Evolutionary conservation across 73 alveolate genomes (phyloP).

Genomic region (Uronychia setigera): DNA sequence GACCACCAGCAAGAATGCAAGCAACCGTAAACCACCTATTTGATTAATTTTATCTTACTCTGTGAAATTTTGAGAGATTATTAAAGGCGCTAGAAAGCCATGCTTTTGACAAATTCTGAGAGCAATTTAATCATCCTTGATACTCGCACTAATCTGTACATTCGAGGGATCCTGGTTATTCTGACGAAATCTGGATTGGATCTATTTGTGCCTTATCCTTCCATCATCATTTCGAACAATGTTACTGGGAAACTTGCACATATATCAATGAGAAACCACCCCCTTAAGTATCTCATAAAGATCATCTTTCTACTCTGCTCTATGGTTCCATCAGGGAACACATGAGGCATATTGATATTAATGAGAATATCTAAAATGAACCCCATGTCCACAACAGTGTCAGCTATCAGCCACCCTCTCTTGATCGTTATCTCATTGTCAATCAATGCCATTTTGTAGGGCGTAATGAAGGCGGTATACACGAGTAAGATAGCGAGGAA

Average conservation of each 20-base stretch:
- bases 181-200: no score
- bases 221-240: neutral
- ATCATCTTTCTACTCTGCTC: neutral
- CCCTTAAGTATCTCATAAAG: neutral
- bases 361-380: constrained; percentile 49
- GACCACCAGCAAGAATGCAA: constrained; percentile 22
- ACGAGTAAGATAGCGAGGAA: constrained; percentile 36
- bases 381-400: constrained; percentile 29
- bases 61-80: neutral
- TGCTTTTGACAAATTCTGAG: neutral
- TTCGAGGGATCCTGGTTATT: neutral
- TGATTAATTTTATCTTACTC: neutral
- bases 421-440: constrained; percentile 18
- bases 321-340: neutral
- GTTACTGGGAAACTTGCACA: neutral
- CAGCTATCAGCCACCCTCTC: constrained; percentile 20
- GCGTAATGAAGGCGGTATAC: constrained; percentile 66
- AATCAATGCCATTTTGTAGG: constrained; percentile 48
- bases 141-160: neutral
- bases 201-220: neutral
- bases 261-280: neutral
- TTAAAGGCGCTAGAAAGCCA: neutral
- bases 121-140: neutral
- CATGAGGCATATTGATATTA: constrained; percentile 41
- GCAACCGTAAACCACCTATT: neutral